A percentile compares a stretch with the other conserved stretches of the same genome.
phyloP scores from a whole-genome alignment of 768 basidiomycete species.

The Lactarius psammicola region DNA sequence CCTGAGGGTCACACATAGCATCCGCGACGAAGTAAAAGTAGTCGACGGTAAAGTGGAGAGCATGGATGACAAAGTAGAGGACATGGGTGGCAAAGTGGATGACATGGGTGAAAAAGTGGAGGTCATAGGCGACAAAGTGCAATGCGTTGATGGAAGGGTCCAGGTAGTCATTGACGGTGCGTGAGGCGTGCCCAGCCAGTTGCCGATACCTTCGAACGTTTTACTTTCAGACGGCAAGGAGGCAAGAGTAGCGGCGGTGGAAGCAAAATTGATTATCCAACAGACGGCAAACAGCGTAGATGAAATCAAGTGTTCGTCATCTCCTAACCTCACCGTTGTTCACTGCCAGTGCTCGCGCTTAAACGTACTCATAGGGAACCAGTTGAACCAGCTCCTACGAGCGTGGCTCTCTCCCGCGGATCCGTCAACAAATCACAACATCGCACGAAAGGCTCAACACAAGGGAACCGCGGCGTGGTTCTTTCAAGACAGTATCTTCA shows the following conservation, averaged over 20 bases:
- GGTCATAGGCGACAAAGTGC: not conserved
- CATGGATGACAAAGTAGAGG: not conserved
- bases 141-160: not conserved
- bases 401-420: not conserved
- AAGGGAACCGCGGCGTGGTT: not conserved
- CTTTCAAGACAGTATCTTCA: not conserved
- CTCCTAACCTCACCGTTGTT: not conserved
- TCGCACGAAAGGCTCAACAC: not conserved
- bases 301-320: not conserved
- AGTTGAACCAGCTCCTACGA: not conserved
- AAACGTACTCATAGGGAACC: not conserved
- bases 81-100: no score
- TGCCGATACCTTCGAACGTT: not conserved
- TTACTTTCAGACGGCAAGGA: not conserved
- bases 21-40: not conserved
- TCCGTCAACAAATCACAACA: not conserved
- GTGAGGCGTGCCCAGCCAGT: not conserved
- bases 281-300: not conserved
- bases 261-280: not conserved
- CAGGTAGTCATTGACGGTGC: not conserved
- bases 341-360: not conserved
- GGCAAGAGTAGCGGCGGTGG: no score
- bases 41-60: not conserved
- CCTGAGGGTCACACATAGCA: not conserved
- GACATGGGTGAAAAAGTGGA: not conserved